Percentiles rank a stretch among this genome's conserved stretches.
Conservation (phyloP, 345 rosid species). For the Corchorus capsularis region DNA sequence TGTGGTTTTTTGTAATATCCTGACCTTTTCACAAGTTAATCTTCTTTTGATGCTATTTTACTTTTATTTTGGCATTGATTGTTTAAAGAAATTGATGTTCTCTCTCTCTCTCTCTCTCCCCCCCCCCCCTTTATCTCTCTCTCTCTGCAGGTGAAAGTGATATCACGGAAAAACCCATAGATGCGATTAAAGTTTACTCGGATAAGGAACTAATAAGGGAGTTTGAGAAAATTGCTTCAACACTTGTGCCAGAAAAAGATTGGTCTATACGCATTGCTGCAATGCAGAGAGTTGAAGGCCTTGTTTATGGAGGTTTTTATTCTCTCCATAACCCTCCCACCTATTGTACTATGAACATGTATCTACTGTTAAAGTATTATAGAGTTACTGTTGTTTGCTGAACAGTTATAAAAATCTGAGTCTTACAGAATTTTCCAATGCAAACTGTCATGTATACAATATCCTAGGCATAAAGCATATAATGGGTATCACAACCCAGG, state of each 20-base stretch:
- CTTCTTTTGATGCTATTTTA: background rate
- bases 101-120: too few species aligned
- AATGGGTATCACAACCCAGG: background rate
- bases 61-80: conserved; percentile 8
- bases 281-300: conserved; percentile 98
- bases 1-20: too few species aligned
- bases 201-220: conserved; percentile 95
- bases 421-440: background rate
- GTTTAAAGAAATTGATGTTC: background rate
- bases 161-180: conserved; percentile 73
- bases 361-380: background rate
- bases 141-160: conserved; percentile 70
- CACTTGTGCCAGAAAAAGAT: conserved; percentile 96
- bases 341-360: too few species aligned
- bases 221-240: conserved; percentile 83
- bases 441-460: background rate
- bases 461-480: background rate
- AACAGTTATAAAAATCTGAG: background rate
- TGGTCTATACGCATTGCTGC: conserved; percentile 98
- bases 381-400: conserved; percentile 1
- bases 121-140: too few species aligned
- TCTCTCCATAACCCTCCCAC: background rate
- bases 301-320: conserved; percentile 85
- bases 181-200: conserved; percentile 84
- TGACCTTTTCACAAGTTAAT: too few species aligned